Conservation (phyloP, 768 basidiomycete genomes). For the Termitomyces sp. region DNA sequence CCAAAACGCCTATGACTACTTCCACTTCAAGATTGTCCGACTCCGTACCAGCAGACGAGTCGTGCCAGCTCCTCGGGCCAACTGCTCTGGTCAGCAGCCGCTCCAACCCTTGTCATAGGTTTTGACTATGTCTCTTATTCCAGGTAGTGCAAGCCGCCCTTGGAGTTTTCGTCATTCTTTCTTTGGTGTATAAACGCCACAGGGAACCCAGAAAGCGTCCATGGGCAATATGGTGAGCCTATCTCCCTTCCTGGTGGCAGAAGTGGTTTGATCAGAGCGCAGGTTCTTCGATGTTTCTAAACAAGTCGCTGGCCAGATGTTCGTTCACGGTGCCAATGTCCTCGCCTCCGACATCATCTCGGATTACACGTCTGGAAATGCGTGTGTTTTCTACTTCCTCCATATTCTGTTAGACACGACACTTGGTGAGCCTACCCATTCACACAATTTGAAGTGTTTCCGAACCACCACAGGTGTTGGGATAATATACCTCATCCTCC, state of each 20-base stretch:
- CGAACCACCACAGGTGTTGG: conserved; percentile 60
- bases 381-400: conserved; percentile 90
- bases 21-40: conserved; percentile 13
- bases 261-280: conserved; percentile 15
- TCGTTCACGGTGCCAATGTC: conserved; percentile 78
- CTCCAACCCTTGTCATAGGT: conserved; percentile 38
- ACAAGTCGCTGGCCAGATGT: conserved; percentile 84
- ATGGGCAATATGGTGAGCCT: conserved; percentile 86
- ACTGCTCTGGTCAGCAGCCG: conserved; percentile 43
- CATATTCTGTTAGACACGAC: conserved; percentile 93
- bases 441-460: background rate
- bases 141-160: conserved; percentile 83
- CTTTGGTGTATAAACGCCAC: conserved; percentile 85
- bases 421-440: conserved; percentile 55
- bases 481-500: conserved; percentile 74
- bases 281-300: conserved; percentile 95
- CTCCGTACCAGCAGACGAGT: conserved; percentile 44
- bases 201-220: conserved; percentile 81
- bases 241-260: conserved; percentile 1
- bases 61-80: conserved; percentile 52
- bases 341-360: conserved; percentile 79
- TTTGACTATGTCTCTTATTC: conserved; percentile 48
- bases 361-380: conserved; percentile 67
- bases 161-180: conserved; percentile 88
- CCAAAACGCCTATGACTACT: background rate